Evolutionary conservation across 495 filamentous ascomycete species (phyloP).

Genomic region (Cladorrhinum samala): DNA sequence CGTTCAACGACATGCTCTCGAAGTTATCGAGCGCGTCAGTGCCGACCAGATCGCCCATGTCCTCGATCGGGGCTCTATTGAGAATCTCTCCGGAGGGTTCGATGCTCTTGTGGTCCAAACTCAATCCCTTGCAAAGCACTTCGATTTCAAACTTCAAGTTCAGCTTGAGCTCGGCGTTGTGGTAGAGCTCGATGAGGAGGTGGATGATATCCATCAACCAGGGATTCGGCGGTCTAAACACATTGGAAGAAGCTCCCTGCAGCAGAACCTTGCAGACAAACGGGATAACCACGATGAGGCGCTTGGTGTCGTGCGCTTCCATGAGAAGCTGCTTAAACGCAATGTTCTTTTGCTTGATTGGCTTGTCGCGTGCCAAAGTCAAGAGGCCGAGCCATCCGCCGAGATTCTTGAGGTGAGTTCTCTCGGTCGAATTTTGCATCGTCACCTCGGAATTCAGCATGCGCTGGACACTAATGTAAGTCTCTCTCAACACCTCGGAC

Average conservation of each 20-base stretch:
- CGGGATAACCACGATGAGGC: conserved; percentile 84
- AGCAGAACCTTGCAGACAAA: conserved; percentile 93
- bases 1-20: conserved; percentile 68
- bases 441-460: conserved; percentile 86
- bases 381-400: conserved; percentile 88
- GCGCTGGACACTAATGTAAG: conserved; percentile 74
- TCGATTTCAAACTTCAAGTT: conserved; percentile 98
- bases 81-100: conserved; percentile 78
- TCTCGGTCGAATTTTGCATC: conserved; percentile 69
- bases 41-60: conserved; percentile 46
- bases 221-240: conserved; percentile 92
- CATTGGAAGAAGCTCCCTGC: conserved; percentile 73
- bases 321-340: conserved; percentile 93
- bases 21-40: conserved; percentile 59
- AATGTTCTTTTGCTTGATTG: conserved; percentile 93
- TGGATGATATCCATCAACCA: conserved; percentile 94
- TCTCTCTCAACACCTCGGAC: conserved; percentile 87
- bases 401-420: conserved; percentile 84
- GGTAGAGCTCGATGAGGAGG: conserved; percentile 83
- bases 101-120: conserved; percentile 77
- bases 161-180: conserved; percentile 85
- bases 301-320: conserved; percentile 84
- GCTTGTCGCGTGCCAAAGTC: conserved; percentile 89
- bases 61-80: conserved; percentile 60
- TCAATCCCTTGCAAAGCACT: conserved; percentile 87